These are phyloP conservation scores for Yamagishiella unicocca DNA, from an alignment of 139 green algal genomes.

Conservation along the genomic window DNA sequence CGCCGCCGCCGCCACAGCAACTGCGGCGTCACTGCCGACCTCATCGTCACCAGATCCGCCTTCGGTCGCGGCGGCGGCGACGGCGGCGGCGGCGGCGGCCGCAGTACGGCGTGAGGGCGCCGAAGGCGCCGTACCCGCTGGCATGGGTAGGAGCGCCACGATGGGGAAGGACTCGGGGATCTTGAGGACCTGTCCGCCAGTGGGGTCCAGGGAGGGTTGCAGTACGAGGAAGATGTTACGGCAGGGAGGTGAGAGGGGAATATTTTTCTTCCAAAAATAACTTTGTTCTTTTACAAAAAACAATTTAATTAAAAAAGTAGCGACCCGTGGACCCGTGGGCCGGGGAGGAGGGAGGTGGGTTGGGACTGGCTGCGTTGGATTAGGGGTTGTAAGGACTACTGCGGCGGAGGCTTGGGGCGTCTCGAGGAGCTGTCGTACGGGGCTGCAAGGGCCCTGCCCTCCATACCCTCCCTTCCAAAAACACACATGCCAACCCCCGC, in stretches of 20 bases:
- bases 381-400: no score
- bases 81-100: neutral
- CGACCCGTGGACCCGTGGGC: neutral
- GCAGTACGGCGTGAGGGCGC: neutral
- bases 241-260: no score
- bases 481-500: neutral
- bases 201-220: no score
- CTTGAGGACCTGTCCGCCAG: constrained; percentile 68
- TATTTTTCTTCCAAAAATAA: neutral
- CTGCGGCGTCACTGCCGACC: neutral
- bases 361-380: no score
- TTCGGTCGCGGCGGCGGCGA: neutral
- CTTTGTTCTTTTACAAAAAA: neutral
- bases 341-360: neutral
- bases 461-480: neutral
- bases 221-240: no score
- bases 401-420: neutral
- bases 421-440: neutral
- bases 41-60: neutral
- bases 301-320: neutral
- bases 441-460: neutral
- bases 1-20: neutral
- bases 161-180: constrained; percentile 63
- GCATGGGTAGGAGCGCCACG: constrained; percentile 73
- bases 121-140: constrained; percentile 38